Base-by-base conservation (phyloP, 768 basidiomycete genomes). In the Lentinula guzmanii region DNA sequence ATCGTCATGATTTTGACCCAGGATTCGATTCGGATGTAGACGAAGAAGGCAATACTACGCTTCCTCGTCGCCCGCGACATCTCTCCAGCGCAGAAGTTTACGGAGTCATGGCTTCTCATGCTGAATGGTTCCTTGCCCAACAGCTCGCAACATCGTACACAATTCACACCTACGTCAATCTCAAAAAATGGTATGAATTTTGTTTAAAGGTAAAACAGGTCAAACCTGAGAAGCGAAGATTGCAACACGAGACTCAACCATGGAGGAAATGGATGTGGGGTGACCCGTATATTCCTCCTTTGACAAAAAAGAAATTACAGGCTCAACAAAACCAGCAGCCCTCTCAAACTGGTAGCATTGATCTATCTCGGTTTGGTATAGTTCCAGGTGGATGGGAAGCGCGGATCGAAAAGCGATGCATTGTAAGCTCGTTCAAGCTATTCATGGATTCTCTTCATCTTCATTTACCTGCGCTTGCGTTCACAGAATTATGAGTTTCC, bases 11-110 rank as follows among this genome's bases (percentile, higher is more conserved):
- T 13, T 45, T 34, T 18, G 46, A 48, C 15, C 13, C 31, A 5
- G 33, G 2, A 4, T 50, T 65, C 2, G 75, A 75, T 35, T 52
- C 71, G 52, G 70, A 72, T n/a, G 63, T 68, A 5, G 68, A 69
- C 33, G 67, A 70, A 3, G 65, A 50, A 6, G 75, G 74, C 7
- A 61, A 13, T 9, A 68, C 67, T 1, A 52, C 31, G 10, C 71
- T 67, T 5, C 73, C 73, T 15, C 74, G 75, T 46, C 70, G 70
- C 11, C 73, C 71, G 10, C 74, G 77, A 33, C 67, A 60, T 52
- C 71, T 79, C 18, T 72, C 79, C 51, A 66, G 28, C 43, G 72
- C 76, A n/a, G 79, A 80, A 65, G 64, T 78, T 16, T 66, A 68
- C 52, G 70, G 71, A 13, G 50, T 74, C 7, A 71, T 81, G 42